A percentile compares a stretch with the other conserved stretches of the same genome.
Evolutionary conservation across 2,329 filamentous ascomycete genomes (phyloP).

Genomic region (Fusarium circinatum): DNA sequence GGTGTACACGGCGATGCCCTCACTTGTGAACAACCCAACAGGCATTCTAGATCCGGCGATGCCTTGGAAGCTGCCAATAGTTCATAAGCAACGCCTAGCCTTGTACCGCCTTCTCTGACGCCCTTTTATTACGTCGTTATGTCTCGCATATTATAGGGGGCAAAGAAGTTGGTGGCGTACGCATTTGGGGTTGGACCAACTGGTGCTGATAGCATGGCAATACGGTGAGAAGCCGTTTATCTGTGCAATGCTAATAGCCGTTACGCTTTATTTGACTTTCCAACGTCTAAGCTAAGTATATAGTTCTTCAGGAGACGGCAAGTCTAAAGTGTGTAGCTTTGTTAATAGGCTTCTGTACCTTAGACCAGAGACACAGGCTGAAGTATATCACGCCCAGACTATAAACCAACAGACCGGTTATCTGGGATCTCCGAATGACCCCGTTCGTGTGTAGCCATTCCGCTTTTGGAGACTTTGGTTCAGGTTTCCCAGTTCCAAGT

Average conservation of each 20-base stretch:
- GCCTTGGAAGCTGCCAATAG: background rate
- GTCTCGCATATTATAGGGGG: background rate
- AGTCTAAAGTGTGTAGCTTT: background rate
- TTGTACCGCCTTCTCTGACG: background rate
- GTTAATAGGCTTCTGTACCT: background rate
- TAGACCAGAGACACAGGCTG: background rate
- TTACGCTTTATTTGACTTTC: background rate
- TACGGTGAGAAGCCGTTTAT: background rate
- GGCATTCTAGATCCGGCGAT: background rate
- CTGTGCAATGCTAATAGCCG: no score
- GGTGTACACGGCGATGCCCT: constrained; percentile 10
- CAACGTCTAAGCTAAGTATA: background rate
- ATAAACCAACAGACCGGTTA: background rate
- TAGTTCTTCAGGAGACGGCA: background rate
- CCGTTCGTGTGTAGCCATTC: background rate
- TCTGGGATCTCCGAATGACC: background rate
- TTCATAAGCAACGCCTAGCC: background rate
- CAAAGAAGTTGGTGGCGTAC: constrained; percentile 13
- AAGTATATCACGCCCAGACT: background rate
- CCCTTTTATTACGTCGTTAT: background rate
- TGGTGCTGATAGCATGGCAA: background rate
- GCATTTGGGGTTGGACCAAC: background rate
- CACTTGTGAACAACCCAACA: background rate
- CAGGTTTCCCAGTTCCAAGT: background rate
- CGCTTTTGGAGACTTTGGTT: background rate